Evolutionary conservation across 495 filamentous ascomycete species (phyloP).

Genomic region (Penicillium psychrofluorescens): DNA sequence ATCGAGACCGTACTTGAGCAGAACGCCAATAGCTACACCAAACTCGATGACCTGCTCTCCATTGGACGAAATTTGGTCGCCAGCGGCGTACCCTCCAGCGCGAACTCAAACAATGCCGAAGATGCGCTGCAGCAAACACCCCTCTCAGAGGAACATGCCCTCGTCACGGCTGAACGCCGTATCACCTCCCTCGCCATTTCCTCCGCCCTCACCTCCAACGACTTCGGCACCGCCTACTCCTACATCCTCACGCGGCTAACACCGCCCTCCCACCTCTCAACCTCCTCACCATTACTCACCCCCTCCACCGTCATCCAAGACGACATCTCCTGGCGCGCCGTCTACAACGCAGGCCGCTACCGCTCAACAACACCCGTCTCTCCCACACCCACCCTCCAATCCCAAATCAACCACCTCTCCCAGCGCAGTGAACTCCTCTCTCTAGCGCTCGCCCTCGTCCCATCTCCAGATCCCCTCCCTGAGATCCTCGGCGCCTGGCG

Average conservation of each 20-base stretch:
- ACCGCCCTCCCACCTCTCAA: slow-evolving; percentile 26
- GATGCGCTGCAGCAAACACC: slow-evolving; percentile 1
- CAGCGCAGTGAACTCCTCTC: slow-evolving; percentile 90
- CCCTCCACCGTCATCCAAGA: slow-evolving; percentile 40
- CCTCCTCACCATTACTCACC: slow-evolving; percentile 18
- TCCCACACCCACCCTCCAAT: slow-evolving; percentile 19
- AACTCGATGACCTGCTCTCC: slow-evolving; percentile 73
- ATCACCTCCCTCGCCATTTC: slow-evolving; percentile 86
- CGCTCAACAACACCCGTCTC: slow-evolving; percentile 36
- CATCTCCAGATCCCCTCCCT: slow-evolving; percentile 60
- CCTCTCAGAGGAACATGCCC: slow-evolving; percentile 17
- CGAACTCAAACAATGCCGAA: slow-evolving; percentile 13
- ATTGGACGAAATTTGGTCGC: slow-evolving; percentile 70
- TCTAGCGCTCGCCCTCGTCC: slow-evolving; percentile 73
- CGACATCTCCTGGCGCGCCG: slow-evolving; percentile 87
- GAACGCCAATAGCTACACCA: slow-evolving; percentile 77
- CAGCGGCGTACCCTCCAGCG: slow-evolving; percentile 48
- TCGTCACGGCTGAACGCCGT: slow-evolving; percentile 49
- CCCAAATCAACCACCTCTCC: slow-evolving; percentile 36
- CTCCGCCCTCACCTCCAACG: slow-evolving; percentile 74
- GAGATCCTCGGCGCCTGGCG: slow-evolving; percentile 83
- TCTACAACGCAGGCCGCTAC: slow-evolving; percentile 80
- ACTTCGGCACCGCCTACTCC: slow-evolving; percentile 96
- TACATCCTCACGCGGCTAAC: slow-evolving; percentile 70
- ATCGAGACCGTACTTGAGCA: slow-evolving; percentile 82